Percentiles rank a stretch among this genome's conserved stretches.
These are phyloP conservation scores for Gilbertella persicaria DNA, from an alignment of 371 early-diverging fungal species.

Conservation along the genomic window DNA sequence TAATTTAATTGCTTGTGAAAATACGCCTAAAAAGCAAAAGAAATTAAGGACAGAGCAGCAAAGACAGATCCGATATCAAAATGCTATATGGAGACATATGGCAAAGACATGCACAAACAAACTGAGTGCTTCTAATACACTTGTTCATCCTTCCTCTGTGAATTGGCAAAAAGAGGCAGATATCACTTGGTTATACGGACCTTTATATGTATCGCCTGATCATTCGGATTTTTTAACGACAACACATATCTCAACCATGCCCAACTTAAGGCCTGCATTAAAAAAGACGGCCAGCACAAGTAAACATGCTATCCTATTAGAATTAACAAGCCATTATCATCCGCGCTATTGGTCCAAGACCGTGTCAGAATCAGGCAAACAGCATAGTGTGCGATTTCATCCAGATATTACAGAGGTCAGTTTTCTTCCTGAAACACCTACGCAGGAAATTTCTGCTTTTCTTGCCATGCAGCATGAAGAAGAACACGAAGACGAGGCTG, in stretches of 20 bases:
- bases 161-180: conserved; percentile 48
- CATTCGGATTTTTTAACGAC: conserved; percentile 3
- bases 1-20: conserved; percentile 13
- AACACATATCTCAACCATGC: background rate
- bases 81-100: conserved; percentile 49
- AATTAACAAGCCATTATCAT: background rate
- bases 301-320: too few species aligned
- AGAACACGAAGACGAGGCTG: conserved; percentile 10
- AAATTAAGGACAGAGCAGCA: conserved; percentile 26
- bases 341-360: conserved; percentile 22
- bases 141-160: conserved; percentile 36
- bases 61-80: conserved; percentile 33
- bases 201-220: conserved; percentile 26
- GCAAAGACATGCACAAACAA: conserved; percentile 31
- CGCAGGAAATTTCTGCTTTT: conserved; percentile 2
- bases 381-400: conserved; percentile 20
- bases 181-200: conserved; percentile 45
- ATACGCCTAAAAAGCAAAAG: conserved; percentile 15
- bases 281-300: conserved; percentile 8
- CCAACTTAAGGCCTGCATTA: conserved; percentile 7
- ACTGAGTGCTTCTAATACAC: conserved; percentile 25
- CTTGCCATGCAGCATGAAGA: conserved; percentile 7
- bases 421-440: conserved; percentile 20
- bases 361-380: conserved; percentile 25
- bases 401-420: conserved; percentile 16